Base-by-base conservation (phyloP, 2,329 filamentous ascomycete genomes). In the Dothistroma septosporum region DNA sequence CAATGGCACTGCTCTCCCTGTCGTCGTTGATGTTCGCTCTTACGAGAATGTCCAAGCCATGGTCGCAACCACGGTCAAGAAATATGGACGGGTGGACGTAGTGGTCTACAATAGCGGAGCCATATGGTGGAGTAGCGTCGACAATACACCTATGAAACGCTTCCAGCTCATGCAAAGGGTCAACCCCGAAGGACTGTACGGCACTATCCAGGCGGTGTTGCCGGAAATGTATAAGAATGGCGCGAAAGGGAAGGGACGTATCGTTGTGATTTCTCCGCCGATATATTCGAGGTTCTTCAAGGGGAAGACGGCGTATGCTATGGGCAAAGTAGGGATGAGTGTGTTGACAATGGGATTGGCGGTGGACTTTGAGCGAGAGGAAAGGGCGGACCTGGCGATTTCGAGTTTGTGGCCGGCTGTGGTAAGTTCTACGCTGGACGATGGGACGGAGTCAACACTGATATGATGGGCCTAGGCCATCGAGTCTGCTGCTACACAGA, bases 231-330 rank as follows among this genome's bases (percentile, higher is more conserved):
- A 76, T 58, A 76, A 79, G 53, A 80, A 78, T 62, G 62, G 61
- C 12, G 41, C 48, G 16, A 77, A 69, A 0, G 82, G 80, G 76
- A 80, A 78, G 28, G 89, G 86, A 0, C 77, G 91, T 28, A 84
- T 95, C 63, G 78, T 95, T 50, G 88, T 94, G 58, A 88, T 95
- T 58, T 89, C 86, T 70, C 91, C 91, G 24, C 91, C 91, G 1
- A 92, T 95, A 60, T 95, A 95, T 75, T 89, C 85, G 64, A 82
- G 91, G 32, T 95, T 95, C 75, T 92, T 94, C 74, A 78, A 89
- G 22, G 91, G 91, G 11, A 95, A 95, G 81, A 90, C 90, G 1
- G 90, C 88, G 14, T 95, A 95, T 76, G 90, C 91, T 0, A 83
- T 86, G 64, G 66, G 66, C 9, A 68, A 68, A 56, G 61, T 64